Evolutionary conservation across 805 yeast genomes (phyloP).

Genomic region (Sugiyamaella chiloensis): DNA sequence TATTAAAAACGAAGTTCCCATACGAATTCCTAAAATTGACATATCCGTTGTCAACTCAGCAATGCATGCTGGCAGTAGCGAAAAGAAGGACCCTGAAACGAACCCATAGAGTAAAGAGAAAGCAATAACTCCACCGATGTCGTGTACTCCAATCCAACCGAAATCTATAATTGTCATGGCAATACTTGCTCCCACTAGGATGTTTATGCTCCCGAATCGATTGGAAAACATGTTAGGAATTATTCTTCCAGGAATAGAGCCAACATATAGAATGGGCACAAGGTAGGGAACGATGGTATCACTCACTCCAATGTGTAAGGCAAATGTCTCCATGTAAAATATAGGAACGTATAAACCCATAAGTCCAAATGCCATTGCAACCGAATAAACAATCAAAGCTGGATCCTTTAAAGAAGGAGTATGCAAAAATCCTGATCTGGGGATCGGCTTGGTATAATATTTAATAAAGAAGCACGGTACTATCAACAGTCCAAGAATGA

Average conservation of each 20-base stretch:
- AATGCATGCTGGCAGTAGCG: slow-evolving; percentile 28
- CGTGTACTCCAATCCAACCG: slow-evolving; percentile 18
- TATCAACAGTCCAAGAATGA: slow-evolving; percentile 27
- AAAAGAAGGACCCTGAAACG: slow-evolving; percentile 28
- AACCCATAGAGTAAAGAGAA: slow-evolving; percentile 32
- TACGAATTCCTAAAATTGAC: slow-evolving; percentile 38
- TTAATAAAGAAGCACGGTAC: slow-evolving; percentile 23
- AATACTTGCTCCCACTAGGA: slow-evolving; percentile 27
- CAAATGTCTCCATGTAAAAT: slow-evolving; percentile 33
- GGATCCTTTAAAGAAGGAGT: slow-evolving; percentile 15
- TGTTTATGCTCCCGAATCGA: slow-evolving; percentile 43
- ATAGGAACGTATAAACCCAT: slow-evolving; percentile 35
- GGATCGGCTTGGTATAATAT: slow-evolving; percentile 24
- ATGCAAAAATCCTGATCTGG: slow-evolving; percentile 18
- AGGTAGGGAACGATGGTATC: slow-evolving; percentile 24
- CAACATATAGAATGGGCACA: slow-evolving; percentile 31
- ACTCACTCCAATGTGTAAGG: slow-evolving; percentile 22
- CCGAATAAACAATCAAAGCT: slow-evolving; percentile 17
- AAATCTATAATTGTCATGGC: slow-evolving; percentile 9
- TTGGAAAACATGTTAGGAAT: slow-evolving; percentile 49
- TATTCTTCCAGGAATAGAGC: slow-evolving; percentile 47
- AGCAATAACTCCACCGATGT: slow-evolving; percentile 27
- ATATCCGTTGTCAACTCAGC: slow-evolving; percentile 37
- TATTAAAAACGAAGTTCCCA: slow-evolving; percentile 58
- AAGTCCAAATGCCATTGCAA: slow-evolving; percentile 34